Evolutionary conservation across 495 filamentous ascomycete species (phyloP), one percentile per base, ranked within the genome.

Genomic region (Tuber microsphaerosporum): DNA sequence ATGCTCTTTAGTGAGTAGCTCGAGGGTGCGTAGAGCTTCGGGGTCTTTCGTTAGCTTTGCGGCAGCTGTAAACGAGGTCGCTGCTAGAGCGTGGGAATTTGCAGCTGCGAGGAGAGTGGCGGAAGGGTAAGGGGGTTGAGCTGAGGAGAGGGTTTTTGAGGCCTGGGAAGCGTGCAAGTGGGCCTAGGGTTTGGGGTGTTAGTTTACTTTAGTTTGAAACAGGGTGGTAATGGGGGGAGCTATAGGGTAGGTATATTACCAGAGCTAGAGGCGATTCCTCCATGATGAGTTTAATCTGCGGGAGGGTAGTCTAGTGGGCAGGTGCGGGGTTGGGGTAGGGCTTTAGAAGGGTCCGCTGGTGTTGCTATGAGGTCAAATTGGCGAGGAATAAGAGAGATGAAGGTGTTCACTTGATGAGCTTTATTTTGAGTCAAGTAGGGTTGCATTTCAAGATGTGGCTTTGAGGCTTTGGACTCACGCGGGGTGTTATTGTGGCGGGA

Each of bases 91-190:
- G 85, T 98, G 94, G 82, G 97, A 92, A 79, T 77, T 79, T 22
- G 91, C 91, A 75, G 92, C 91, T 22, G 94, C 94, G 39, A 91
- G 89, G 7, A 91, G 91, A 31, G 92, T 91, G 77, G 94, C 91
- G 17, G 91, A 86, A 44, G 90, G 89, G 77, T 91, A 89, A n/a
- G 80, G 81, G 0, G 73, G 91, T 91, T 75, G 93, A 89, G 56
- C 90, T 81, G 73, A 77, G 19, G 70, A 69, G 34, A 82, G 75
- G 69, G 80, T 77, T n/a, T 71, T 80, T 2, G 89, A 89, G n/a
- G 92, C 90, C 70, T 94, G 94, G 77, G 89, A 88, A 41, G 93
- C 94, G 84, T 98, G 94, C 75, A 92, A 90, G 84, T 97, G 93
- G 78, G 94, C 95, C 91, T 95, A 74, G 77, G 73, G 80, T 65